Evolutionary conservation across 306 rosid species (phyloP).

Genomic region (Cucumis hystrix): DNA sequence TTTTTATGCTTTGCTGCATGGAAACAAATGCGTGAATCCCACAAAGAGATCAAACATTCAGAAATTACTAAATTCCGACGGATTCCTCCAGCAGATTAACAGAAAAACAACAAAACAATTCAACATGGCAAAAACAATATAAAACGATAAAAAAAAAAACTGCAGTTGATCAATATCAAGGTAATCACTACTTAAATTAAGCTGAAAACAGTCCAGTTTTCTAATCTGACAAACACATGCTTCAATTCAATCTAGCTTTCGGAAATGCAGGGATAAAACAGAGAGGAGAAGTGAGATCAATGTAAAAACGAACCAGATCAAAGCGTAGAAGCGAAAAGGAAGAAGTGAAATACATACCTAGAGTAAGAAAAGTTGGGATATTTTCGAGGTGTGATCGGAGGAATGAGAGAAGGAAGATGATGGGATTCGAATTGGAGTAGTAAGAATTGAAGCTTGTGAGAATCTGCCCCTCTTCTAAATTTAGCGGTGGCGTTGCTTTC

Average conservation of each 20-base stretch:
- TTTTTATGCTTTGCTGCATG: constrained; percentile 29
- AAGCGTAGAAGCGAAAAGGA: neutral
- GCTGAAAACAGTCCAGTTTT: too few relatives aligned
- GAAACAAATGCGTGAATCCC: neutral
- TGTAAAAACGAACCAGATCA: neutral
- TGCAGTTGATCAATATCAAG: too few relatives aligned
- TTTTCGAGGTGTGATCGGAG: neutral
- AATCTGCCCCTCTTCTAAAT: neutral
- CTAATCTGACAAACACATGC: neutral
- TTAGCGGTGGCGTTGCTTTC: neutral
- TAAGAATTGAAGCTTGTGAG: neutral
- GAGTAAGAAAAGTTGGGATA: neutral
- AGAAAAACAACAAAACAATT: neutral
- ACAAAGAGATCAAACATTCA: neutral
- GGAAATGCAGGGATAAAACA: neutral
- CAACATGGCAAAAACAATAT: neutral
- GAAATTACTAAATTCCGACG: neutral
- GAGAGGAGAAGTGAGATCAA: neutral
- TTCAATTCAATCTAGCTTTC: neutral
- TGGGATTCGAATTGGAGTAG: neutral
- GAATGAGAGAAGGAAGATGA: neutral
- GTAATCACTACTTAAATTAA: too few relatives aligned
- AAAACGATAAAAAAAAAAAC: too few relatives aligned
- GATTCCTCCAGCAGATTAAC: neutral
- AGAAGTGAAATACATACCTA: neutral